Evolutionary conservation across 257 asterid species (phyloP).

Genomic region (Petrea volubilis): DNA sequence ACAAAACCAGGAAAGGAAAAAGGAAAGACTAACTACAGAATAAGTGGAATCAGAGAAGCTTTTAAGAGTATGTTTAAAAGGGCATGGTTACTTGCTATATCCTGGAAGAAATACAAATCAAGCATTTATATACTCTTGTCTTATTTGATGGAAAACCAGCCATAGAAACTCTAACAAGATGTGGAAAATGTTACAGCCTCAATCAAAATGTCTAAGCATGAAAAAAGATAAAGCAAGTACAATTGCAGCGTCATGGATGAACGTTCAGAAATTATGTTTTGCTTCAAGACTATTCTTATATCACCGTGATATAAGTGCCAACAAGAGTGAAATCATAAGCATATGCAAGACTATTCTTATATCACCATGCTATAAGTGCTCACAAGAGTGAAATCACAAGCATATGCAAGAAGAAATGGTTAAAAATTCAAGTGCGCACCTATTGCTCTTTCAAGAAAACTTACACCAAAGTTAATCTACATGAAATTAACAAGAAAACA

Average conservation of each 20-base stretch:
- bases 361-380: not conserved
- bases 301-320: not conserved
- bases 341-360: not conserved
- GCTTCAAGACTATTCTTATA: not conserved
- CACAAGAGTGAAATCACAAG: not conserved
- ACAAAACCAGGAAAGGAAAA: not conserved
- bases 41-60: not conserved
- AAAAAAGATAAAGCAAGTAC: not conserved
- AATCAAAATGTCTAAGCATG: not conserved
- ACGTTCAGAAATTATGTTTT: too few relatives aligned
- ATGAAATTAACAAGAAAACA: slow-evolving; percentile 13
- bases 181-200: not conserved
- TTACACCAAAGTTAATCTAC: slow-evolving; percentile 27
- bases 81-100: not conserved
- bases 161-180: not conserved
- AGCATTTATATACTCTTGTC: not conserved
- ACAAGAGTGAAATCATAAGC: not conserved
- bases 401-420: not conserved
- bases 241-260: not conserved
- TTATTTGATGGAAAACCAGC: not conserved
- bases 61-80: not conserved
- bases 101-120: not conserved
- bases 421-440: too few relatives aligned
- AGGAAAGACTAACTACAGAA: too few relatives aligned
- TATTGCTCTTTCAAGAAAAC: slow-evolving; percentile 29